phyloP scores from a whole-genome alignment of 192 early-diverging fungal species.

The Radiomyces spectabilis region DNA sequence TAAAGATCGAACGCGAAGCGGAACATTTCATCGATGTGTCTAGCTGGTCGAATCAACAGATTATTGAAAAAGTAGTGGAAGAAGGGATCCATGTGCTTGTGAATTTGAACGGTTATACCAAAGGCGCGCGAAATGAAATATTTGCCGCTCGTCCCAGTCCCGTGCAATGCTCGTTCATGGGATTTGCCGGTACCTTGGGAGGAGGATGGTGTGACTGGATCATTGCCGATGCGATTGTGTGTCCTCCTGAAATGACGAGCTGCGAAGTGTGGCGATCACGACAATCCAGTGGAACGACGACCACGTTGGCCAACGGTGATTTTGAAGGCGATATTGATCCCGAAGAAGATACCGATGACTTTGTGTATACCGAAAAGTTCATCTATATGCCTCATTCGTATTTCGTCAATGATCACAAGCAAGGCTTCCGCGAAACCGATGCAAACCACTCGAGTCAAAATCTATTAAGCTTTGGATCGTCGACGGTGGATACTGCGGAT shows the following conservation, averaged over 20 bases:
- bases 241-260: constrained; percentile 61
- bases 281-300: no score
- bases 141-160: constrained; percentile 88
- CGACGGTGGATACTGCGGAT: not conserved
- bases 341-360: constrained; percentile 44
- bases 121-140: constrained; percentile 91
- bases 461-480: no score
- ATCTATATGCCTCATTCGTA: constrained; percentile 90
- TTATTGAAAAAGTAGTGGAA: constrained; percentile 63
- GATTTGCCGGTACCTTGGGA: constrained; percentile 89
- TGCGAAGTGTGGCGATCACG: constrained; percentile 47
- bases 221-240: constrained; percentile 69
- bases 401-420: constrained; percentile 92
- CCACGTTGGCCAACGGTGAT: no score
- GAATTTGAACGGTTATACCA: constrained; percentile 95
- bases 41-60: constrained; percentile 60
- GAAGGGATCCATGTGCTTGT: constrained; percentile 87
- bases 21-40: constrained; percentile 79
- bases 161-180: constrained; percentile 90
- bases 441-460: no score
- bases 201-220: constrained; percentile 80
- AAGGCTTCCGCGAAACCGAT: constrained; percentile 88
- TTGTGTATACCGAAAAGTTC: constrained; percentile 84
- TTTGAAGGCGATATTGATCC: constrained; percentile 52
- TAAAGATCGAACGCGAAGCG: constrained; percentile 70